Evolutionary conservation across 75 land plant species (phyloP).

Genomic region (Selaginella tamariscina): DNA sequence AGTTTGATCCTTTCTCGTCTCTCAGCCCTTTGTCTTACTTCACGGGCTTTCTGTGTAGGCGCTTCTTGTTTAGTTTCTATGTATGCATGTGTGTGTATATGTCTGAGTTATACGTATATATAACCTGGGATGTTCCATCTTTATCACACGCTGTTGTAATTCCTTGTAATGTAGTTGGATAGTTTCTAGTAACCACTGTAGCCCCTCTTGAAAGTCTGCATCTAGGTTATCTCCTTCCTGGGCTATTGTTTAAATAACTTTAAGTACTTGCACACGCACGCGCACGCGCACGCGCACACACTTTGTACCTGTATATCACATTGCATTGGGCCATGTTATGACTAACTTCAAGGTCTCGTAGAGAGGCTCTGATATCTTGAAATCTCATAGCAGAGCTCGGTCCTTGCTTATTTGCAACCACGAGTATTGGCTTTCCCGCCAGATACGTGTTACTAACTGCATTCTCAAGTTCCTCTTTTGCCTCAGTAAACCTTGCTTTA

Average conservation of each 20-base stretch:
- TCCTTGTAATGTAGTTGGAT: slow-evolving; percentile 6
- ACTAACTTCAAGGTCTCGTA: slow-evolving; percentile 3
- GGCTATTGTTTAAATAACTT: not conserved
- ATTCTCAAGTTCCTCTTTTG: slow-evolving; percentile 8
- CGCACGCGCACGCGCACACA: no score
- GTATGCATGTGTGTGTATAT: not conserved
- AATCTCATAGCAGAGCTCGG: not conserved
- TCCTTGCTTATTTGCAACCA: slow-evolving; percentile 16
- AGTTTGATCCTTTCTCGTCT: not conserved
- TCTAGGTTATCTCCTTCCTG: not conserved
- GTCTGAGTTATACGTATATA: not conserved
- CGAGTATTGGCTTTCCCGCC: slow-evolving; percentile 14
- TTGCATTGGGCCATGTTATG: slow-evolving; percentile 9
- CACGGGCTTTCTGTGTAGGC: not conserved
- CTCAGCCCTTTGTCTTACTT: not conserved
- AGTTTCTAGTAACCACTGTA: slow-evolving; percentile 16
- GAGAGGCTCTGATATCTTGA: not conserved
- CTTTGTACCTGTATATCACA: slow-evolving; percentile 13
- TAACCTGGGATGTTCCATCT: slow-evolving; percentile 11
- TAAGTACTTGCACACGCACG: not conserved
- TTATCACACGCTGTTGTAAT: slow-evolving; percentile 5
- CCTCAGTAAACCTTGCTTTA: slow-evolving; percentile 2
- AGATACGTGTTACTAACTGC: slow-evolving; percentile 13
- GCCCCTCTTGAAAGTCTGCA: slow-evolving; percentile 14
- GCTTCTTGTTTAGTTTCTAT: not conserved